These are phyloP conservation scores for Mycena rebaudengoi DNA, from an alignment of 768 basidiomycete genomes.

Conservation along the genomic window DNA sequence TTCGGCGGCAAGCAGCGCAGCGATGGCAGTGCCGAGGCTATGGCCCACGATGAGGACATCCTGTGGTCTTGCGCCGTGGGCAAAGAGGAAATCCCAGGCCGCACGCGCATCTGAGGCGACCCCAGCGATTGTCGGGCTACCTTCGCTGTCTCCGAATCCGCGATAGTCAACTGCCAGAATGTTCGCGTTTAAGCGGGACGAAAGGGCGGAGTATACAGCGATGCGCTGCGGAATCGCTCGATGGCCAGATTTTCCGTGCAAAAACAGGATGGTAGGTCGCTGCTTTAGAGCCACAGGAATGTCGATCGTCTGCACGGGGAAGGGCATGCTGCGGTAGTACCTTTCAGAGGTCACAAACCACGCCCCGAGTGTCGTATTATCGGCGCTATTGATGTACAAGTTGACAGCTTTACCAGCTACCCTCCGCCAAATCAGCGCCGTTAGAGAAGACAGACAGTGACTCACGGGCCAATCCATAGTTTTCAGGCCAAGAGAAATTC, in stretches of 20 bases:
- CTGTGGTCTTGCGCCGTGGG: slow-evolving; percentile 61
- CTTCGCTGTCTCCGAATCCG: slow-evolving; percentile 78
- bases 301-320: too few relatives aligned
- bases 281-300: too few relatives aligned
- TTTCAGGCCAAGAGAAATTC: too few relatives aligned
- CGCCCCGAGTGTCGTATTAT: slow-evolving; percentile 71
- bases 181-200: slow-evolving; percentile 63
- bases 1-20: too few relatives aligned
- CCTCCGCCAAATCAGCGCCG: too few relatives aligned
- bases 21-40: slow-evolving; percentile 89
- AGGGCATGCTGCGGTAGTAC: slow-evolving; percentile 52
- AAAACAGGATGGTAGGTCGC: too few relatives aligned
- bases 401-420: slow-evolving; percentile 74
- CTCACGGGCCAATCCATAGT: too few relatives aligned
- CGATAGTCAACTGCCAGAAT: slow-evolving; percentile 78
- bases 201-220: slow-evolving; percentile 55
- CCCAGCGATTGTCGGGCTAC: slow-evolving; percentile 67
- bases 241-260: too few relatives aligned
- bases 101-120: slow-evolving; percentile 66
- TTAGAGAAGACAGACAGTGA: too few relatives aligned
- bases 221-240: slow-evolving; percentile 63
- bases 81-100: slow-evolving; percentile 78
- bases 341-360: slow-evolving; percentile 70
- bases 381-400: slow-evolving; percentile 63
- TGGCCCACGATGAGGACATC: slow-evolving; percentile 82